Evolutionary conservation across 1,284 basidiomycete species (phyloP), one percentile per base, ranked within the genome.

Genomic region (Heterobasidion parviporum): DNA sequence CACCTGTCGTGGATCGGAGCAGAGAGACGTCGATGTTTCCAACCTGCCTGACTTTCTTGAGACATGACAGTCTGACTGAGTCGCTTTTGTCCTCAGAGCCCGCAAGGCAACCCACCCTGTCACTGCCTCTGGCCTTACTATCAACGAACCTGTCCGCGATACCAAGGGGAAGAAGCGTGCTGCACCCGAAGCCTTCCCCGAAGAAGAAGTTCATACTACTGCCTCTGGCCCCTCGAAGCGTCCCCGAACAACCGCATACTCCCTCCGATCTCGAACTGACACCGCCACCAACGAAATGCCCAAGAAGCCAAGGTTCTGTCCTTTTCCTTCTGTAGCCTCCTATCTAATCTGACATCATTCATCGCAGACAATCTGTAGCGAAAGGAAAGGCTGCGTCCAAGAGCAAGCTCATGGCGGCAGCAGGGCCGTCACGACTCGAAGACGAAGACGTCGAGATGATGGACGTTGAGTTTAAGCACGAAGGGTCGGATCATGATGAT

Each of bases 81-180:
- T 54, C 53, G 60, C 53, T 54, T 57, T 60, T 53, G 49, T 59
- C 57, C 45, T 48, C 65, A 88, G 85, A 69, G 73, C 79, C 61
- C 81, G 82, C 64, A 80, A 81, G 67, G 74, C 76, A 58, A 76
- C 78, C 56, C 69, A 76, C 62, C 72, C 82, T 36, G 57, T 65
- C 51, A 61, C 63, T 38, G 36, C 70, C 60, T 60, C 75, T 47
- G 68, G 81, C 56, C 73, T 89, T 53, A 83, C 79, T 57, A 90
- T 90, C 72, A 85, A 83, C 82, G 89, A 90, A 75, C 80, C 84
- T 45, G 60, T 72, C 1, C 79, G 78, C 65, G 87, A 90, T 71
- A 68, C 72, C 61, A 92, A 92, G 72, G 89, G 89, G 60, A 92
- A 92, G 82, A 92, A 92, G 73, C 88, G 89, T 63, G 89, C 89